Evolutionary conservation across 768 basidiomycete species (phyloP).

Genomic region (Boletus subcaerulescens): DNA sequence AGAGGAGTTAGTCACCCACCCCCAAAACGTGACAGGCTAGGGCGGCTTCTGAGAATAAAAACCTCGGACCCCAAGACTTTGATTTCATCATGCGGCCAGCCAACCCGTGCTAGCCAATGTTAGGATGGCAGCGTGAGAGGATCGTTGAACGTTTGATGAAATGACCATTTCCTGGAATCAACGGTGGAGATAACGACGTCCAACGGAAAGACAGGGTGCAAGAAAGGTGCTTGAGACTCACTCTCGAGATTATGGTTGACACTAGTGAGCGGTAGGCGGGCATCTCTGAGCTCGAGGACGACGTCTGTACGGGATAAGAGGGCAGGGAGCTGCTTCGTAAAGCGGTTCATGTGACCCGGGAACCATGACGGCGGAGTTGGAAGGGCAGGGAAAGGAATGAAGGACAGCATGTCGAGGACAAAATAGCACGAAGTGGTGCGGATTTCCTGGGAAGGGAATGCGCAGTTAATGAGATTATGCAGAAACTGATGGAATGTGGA

Average conservation of each 20-base stretch:
- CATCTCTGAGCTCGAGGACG: conserved; percentile 92
- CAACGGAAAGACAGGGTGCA: not conserved
- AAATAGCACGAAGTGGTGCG: conserved; percentile 6
- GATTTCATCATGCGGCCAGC: conserved; percentile 11
- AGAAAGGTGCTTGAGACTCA: conserved; percentile 31
- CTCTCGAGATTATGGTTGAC: conserved; percentile 90
- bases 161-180: conserved; percentile 4
- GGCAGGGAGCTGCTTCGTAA: conserved; percentile 70
- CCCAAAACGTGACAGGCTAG: conserved; percentile 8
- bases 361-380: conserved; percentile 88
- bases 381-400: conserved; percentile 46
- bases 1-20: conserved; percentile 20
- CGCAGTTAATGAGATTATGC: conserved; percentile 4
- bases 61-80: conserved; percentile 8
- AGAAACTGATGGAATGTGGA: conserved; percentile 3
- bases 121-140: conserved; percentile 22
- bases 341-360: conserved; percentile 93
- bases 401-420: conserved; percentile 29
- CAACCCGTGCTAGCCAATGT: conserved; percentile 12
- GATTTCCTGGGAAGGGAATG: conserved; percentile 13
- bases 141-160: conserved; percentile 19
- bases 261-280: conserved; percentile 88
- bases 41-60: conserved; percentile 9
- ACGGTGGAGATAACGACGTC: conserved; percentile 1
- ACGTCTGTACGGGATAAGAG: conserved; percentile 82